A percentile compares a stretch with the other conserved stretches of the same genome.
These are phyloP conservation scores for Eucalyptus polybractea DNA, from an alignment of 345 rosid genomes.

Conservation along the genomic window DNA sequence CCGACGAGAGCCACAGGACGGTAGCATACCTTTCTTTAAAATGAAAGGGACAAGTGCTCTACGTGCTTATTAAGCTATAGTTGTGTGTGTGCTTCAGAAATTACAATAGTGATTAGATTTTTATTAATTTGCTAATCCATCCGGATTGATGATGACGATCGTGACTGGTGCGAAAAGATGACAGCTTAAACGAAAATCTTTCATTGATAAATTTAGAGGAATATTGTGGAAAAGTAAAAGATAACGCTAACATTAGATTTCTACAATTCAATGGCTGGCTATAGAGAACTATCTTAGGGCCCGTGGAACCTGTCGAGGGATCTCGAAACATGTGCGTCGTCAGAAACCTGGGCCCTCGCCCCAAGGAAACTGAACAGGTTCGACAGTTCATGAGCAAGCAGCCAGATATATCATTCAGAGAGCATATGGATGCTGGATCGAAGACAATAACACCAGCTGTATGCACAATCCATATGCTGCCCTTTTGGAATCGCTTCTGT, in stretches of 20 bases:
- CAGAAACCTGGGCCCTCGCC: not conserved
- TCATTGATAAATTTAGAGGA: not conserved
- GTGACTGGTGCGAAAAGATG: not conserved
- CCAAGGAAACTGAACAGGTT: not conserved
- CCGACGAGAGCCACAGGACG: not conserved
- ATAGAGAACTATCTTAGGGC: not conserved
- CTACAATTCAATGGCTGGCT: not conserved
- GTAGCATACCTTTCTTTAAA: not conserved
- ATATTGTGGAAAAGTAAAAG: not conserved
- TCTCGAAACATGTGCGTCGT: not conserved
- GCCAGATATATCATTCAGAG: not conserved
- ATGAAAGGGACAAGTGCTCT: not conserved
- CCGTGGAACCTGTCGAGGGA: not conserved
- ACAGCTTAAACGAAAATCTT: not conserved
- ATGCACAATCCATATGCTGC: not conserved
- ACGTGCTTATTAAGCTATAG: not conserved
- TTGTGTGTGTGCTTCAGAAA: not conserved
- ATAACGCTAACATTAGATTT: not conserved
- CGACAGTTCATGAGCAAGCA: not conserved
- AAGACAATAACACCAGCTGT: not conserved
- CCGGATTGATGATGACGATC: accelerated
- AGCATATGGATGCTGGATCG: not conserved
- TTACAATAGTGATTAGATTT: not conserved
- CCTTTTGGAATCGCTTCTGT: not conserved
- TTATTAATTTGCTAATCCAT: not conserved